These are phyloP conservation scores for Dactylorhiza incarnata DNA, from an alignment of 106 monocot species.

Conservation along the genomic window DNA sequence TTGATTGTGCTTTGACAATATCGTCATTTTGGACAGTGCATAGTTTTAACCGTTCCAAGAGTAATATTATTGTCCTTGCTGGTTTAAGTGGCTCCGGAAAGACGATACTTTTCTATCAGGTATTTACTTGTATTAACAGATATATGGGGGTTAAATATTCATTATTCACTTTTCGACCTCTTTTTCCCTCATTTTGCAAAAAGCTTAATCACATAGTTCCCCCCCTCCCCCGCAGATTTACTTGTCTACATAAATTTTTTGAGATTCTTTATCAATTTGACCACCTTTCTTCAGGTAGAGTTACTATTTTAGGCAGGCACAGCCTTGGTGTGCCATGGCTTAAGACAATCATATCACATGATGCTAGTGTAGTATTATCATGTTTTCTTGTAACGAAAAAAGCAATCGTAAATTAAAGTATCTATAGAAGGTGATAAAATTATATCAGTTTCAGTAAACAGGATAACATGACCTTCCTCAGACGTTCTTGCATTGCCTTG, in stretches of 20 bases:
- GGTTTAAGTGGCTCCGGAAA: constrained; percentile 87
- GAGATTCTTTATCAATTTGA: not conserved
- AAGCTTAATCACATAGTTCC: not conserved
- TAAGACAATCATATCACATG: not conserved
- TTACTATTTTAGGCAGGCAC: not conserved
- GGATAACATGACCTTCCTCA: not conserved
- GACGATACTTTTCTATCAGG: constrained; percentile 87
- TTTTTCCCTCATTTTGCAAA: not conserved
- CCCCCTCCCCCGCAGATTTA: not conserved
- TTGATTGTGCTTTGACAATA: not conserved
- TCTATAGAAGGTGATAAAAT: not conserved
- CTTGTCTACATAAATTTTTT: not conserved
- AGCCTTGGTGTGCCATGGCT: not conserved
- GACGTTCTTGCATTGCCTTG: not conserved
- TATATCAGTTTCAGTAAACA: not conserved
- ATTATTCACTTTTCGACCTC: not conserved
- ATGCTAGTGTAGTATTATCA: not conserved
- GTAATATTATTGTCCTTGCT: constrained; percentile 67
- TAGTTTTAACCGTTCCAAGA: constrained; percentile 37
- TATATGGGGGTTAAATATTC: not conserved
- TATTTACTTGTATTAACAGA: constrained; percentile 9
- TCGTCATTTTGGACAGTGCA: constrained; percentile 29
- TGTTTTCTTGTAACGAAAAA: not conserved
- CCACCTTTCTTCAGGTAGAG: not conserved
- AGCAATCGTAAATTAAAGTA: not conserved